phyloP scores from a whole-genome alignment of 2,329 filamentous ascomycete genomes.

The Xylariaceae sp. region DNA sequence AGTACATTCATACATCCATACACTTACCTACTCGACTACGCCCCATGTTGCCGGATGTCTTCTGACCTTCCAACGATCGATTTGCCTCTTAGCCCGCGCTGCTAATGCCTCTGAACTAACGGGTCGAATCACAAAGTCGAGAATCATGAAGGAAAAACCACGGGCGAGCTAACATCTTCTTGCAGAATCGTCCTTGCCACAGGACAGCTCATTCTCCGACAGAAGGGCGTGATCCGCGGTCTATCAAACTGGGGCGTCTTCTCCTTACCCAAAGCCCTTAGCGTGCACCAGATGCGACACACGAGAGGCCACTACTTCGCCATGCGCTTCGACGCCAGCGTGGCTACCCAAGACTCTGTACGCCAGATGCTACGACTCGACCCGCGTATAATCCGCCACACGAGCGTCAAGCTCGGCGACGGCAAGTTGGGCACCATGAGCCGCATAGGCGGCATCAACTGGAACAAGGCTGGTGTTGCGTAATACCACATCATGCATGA shows the following conservation, averaged over 20 bases:
- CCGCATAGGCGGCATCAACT: constrained; percentile 56
- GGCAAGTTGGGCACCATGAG: constrained; percentile 59
- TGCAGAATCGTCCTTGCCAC: constrained; percentile 84
- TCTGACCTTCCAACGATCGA: too few relatives aligned
- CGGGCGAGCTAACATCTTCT: not conserved
- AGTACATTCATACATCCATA: too few relatives aligned
- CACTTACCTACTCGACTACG: too few relatives aligned
- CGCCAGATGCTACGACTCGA: constrained; percentile 80
- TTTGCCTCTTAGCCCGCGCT: too few relatives aligned
- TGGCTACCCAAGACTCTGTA: constrained; percentile 75
- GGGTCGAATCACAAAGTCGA: too few relatives aligned
- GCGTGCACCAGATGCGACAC: constrained; percentile 83
- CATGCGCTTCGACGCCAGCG: constrained; percentile 89
- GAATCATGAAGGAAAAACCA: too few relatives aligned
- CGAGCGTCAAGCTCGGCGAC: constrained; percentile 83
- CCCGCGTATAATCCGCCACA: constrained; percentile 86
- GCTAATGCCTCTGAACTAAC: too few relatives aligned
- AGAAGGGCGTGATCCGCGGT: constrained; percentile 88
- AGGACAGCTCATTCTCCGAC: constrained; percentile 80
- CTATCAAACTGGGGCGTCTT: constrained; percentile 96
- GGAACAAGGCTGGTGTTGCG: constrained; percentile 40
- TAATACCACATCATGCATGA: not conserved
- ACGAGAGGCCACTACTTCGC: constrained; percentile 93
- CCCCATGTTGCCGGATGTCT: too few relatives aligned
- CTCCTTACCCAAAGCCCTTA: constrained; percentile 78